A percentile compares a stretch with the other conserved stretches of the same genome.
phyloP scores from a whole-genome alignment of 805 yeast genomes.

The Myxozyma geophila region DNA sequence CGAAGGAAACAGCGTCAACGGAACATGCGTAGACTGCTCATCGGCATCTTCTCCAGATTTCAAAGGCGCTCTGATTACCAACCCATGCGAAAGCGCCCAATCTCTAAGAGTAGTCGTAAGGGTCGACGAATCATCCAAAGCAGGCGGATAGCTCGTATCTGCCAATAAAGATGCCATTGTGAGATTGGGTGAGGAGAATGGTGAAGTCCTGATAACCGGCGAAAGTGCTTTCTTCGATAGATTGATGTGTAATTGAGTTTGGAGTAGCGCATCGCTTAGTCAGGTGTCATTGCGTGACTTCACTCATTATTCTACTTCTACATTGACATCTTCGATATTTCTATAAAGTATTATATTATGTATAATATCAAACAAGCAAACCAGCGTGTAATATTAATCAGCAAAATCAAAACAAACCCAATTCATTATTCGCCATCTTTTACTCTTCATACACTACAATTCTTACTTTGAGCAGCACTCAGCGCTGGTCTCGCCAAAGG shows the following conservation, averaged over 20 bases:
- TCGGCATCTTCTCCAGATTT: conserved; percentile 54
- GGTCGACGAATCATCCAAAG: conserved; percentile 2
- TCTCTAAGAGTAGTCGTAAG: conserved; percentile 31
- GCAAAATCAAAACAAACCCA: neutral
- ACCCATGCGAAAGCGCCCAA: conserved; percentile 39
- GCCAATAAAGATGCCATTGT: conserved; percentile 13
- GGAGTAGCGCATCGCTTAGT: neutral
- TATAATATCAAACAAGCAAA: neutral
- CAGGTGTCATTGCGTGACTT: neutral
- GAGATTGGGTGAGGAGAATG: neutral
- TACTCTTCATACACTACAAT: neutral
- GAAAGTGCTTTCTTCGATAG: neutral
- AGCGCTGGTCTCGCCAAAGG: conserved; percentile 24
- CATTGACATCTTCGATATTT: no score
- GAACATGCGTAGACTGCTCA: conserved; percentile 67
- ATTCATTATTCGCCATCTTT: neutral
- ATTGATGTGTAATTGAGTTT: conserved; percentile 18
- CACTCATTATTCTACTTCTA: no score
- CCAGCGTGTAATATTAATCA: neutral
- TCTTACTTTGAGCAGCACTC: conserved; percentile 17
- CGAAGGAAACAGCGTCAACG: conserved; percentile 88
- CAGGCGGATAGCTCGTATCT: conserved; percentile 25
- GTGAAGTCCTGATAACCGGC: neutral
- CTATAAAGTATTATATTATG: neutral
- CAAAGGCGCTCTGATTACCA: conserved; percentile 30